phyloP scores from a whole-genome alignment of 192 early-diverging fungal species.

The Coemansia sp. region DNA sequence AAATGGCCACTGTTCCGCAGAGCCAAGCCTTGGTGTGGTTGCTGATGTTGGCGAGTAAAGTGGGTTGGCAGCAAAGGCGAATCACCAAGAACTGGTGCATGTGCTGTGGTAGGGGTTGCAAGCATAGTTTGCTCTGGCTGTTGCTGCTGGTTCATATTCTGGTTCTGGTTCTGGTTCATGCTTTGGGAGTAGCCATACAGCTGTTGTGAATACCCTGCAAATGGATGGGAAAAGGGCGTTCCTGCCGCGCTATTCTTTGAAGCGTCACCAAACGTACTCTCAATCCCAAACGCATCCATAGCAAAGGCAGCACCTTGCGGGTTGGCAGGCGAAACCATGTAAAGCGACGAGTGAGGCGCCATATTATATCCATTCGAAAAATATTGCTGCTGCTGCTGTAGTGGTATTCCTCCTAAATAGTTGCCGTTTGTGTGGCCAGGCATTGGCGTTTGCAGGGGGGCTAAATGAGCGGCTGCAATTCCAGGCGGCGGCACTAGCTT shows the following conservation, averaged over 20 bases:
- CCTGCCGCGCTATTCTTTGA: neutral
- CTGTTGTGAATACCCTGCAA: constrained; percentile 8
- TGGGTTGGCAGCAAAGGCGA: constrained; percentile 21
- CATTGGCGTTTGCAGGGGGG: constrained; percentile 19
- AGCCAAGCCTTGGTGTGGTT: constrained; percentile 6
- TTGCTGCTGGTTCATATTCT: constrained; percentile 8
- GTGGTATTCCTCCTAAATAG: constrained; percentile 16
- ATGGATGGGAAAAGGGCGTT: constrained; percentile 5
- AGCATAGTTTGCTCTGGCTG: constrained; percentile 19
- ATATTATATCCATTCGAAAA: constrained; percentile 16
- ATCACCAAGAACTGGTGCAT: constrained; percentile 10
- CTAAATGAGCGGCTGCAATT: constrained; percentile 8
- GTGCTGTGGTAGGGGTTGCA: constrained; percentile 14
- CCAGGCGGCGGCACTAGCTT: constrained; percentile 2
- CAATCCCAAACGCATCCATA: constrained; percentile 27
- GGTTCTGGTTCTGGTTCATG: neutral
- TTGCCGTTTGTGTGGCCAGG: constrained; percentile 10
- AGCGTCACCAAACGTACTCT: neutral
- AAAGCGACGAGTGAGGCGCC: constrained; percentile 37
- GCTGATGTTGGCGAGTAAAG: constrained; percentile 20
- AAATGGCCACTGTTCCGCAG: constrained; percentile 27
- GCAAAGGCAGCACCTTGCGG: constrained; percentile 10
- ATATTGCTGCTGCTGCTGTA: constrained; percentile 24
- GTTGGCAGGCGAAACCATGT: constrained; percentile 32
- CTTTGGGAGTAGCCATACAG: constrained; percentile 5